Base-by-base conservation (phyloP, 73 alveolate species). In the Paraurostyla sp. region DNA sequence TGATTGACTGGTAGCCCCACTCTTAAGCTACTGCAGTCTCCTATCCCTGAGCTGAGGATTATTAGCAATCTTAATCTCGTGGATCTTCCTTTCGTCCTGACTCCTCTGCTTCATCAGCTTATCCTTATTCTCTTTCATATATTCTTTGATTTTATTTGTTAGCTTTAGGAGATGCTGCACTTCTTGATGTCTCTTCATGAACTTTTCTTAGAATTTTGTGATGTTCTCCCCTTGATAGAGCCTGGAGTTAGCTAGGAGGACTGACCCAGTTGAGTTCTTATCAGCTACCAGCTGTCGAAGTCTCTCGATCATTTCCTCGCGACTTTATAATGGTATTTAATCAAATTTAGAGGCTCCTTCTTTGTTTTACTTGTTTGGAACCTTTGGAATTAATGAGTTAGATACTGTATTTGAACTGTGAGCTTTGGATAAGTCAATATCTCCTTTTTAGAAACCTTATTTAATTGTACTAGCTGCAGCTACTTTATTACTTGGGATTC, bases 301-400 rank as follows among this genome's bases (percentile, higher is more conserved):
- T 52, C 78, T 51, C 41, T 51, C 87, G 22, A 73, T 48, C 87
- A 48, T 73, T 23, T 73, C 87, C 20, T 65, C 82, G 15, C 41
- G 35, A 33, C 54, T 22, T 38, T 65, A 38, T 13, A 65, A 36
- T 9, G 36, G 6, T 3, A 65, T 16, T 15, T 32, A 18, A 3
- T 65, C 82, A 65, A 65, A 18, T 22, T 65, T 32, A n/a, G n/a
- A n/a, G 40, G 60, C 82, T 22, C 41, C 40, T 38, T 13, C 22
- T 18, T 16, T 13, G 13, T 9, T 18, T 22, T 22, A 0, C 20
- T 25, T 22, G 1, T 32, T 38, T 9, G 82, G 82, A 16, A 38
- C 23, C 82, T 65, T 65, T 13, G 56, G 82, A 16, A 65, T 35
- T 7, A 6, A n/a, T 60, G 56, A 36, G 2, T 65, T 65, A 15